These are phyloP conservation scores for Penicillium dipodomyicola DNA, from an alignment of 495 filamentous ascomycete species.

Conservation along the genomic window DNA sequence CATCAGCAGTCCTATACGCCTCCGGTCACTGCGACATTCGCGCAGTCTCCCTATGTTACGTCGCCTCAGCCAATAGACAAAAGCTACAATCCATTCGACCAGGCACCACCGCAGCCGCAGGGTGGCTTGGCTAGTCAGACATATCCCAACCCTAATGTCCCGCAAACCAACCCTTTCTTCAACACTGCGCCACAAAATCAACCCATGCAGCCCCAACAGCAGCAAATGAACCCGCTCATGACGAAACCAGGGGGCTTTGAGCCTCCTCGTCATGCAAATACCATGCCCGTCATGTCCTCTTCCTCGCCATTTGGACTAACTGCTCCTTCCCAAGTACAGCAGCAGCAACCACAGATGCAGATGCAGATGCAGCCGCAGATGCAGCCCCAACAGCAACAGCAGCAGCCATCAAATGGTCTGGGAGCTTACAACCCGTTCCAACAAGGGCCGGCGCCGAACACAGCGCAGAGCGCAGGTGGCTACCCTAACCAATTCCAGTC, in stretches of 20 bases:
- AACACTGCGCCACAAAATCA: conserved; percentile 38
- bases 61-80: conserved; percentile 44
- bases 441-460: conserved; percentile 30
- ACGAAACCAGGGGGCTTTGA: conserved; percentile 30
- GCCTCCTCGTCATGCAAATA: conserved; percentile 42
- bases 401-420: conserved; percentile 26
- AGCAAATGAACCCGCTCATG: conserved; percentile 31
- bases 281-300: conserved; percentile 40
- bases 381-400: conserved; percentile 13
- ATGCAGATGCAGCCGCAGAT: too few relatives aligned
- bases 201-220: conserved; percentile 24
- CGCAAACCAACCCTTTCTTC: conserved; percentile 56
- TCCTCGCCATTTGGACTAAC: conserved; percentile 39
- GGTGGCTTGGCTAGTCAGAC: conserved; percentile 31
- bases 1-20: conserved; percentile 60
- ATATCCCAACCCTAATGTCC: conserved; percentile 30
- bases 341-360: conserved; percentile 20
- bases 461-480: conserved; percentile 26
- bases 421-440: conserved; percentile 41
- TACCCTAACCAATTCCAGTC: conserved; percentile 28
- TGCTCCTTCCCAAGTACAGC: conserved; percentile 37
- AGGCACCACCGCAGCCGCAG: conserved; percentile 44
- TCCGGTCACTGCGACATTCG: conserved; percentile 54
- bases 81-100: conserved; percentile 68
- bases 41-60: conserved; percentile 46